A percentile compares a stretch with the other conserved stretches of the same genome.
phyloP scores from a whole-genome alignment of 1,284 basidiomycete genomes.

The Sanghuangporus weigelae region DNA sequence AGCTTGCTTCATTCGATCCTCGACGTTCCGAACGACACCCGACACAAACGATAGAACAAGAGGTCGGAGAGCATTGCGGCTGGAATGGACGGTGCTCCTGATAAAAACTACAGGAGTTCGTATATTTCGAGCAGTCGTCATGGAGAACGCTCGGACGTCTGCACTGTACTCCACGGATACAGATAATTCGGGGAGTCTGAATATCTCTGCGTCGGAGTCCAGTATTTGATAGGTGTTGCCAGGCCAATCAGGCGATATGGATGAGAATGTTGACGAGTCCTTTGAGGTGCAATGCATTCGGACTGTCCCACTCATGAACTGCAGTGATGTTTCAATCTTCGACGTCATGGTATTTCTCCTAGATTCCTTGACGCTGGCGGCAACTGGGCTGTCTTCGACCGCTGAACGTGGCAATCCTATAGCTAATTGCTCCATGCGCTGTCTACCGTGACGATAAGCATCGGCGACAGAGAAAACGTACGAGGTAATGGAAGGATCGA shows the following conservation, averaged over 20 bases:
- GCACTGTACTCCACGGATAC: slow-evolving; percentile 81
- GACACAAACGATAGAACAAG: slow-evolving; percentile 80
- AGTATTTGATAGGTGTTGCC: slow-evolving; percentile 45
- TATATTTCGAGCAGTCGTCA: slow-evolving; percentile 23
- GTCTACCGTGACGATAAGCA: slow-evolving; percentile 80
- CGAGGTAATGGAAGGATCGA: slow-evolving; percentile 79
- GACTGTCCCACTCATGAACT: slow-evolving; percentile 78
- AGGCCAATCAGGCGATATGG: slow-evolving; percentile 31
- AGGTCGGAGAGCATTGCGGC: slow-evolving; percentile 77
- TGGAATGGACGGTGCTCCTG: slow-evolving; percentile 80
- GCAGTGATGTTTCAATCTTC: slow-evolving; percentile 66
- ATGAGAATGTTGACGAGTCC: slow-evolving; percentile 32
- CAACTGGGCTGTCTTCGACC: neutral
- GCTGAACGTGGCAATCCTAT: slow-evolving; percentile 38
- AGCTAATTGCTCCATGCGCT: slow-evolving; percentile 62
- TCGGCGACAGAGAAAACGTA: slow-evolving; percentile 79
- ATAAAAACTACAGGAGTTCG: slow-evolving; percentile 62
- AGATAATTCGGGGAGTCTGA: slow-evolving; percentile 75
- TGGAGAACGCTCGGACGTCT: slow-evolving; percentile 32
- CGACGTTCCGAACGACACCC: slow-evolving; percentile 60
- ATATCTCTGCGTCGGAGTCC: slow-evolving; percentile 51
- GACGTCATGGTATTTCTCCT: slow-evolving; percentile 37
- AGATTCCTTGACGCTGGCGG: slow-evolving; percentile 23
- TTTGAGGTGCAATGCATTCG: slow-evolving; percentile 51
- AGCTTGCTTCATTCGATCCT: slow-evolving; percentile 51